These are phyloP conservation scores for Takakia lepidozioides DNA, from an alignment of 225 moss, liverwort and hornwort species.

Conservation along the genomic window DNA sequence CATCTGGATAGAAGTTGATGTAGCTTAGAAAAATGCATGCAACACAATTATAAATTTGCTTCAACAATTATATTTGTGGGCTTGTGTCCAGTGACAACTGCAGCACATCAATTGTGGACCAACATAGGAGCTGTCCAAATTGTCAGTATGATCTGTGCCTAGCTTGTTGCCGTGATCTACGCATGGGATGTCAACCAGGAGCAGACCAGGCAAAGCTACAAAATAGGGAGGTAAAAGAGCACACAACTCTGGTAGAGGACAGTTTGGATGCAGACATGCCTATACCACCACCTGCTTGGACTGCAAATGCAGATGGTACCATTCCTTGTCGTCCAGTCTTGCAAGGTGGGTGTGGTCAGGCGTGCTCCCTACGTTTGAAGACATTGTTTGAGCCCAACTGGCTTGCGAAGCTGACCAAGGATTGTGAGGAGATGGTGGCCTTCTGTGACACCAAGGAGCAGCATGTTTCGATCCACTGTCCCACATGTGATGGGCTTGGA, in stretches of 20 bases:
- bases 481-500: constrained; percentile 11
- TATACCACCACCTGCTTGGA: constrained; percentile 22
- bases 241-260: no score
- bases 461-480: constrained; percentile 14
- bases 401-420: constrained; percentile 18
- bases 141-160: constrained; percentile 64
- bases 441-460: constrained; percentile 7
- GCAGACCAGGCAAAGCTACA: constrained; percentile 30
- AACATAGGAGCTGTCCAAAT: constrained; percentile 45
- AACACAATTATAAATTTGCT: no score
- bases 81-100: constrained; percentile 48
- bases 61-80: no score
- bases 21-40: no score
- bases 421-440: constrained; percentile 25
- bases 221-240: no score
- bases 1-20: no score
- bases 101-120: constrained; percentile 72
- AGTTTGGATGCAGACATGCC: no score
- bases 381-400: constrained; percentile 32
- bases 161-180: constrained; percentile 56
- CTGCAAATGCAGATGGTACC: constrained; percentile 18
- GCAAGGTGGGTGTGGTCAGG: constrained; percentile 46
- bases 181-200: constrained; percentile 32
- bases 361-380: constrained; percentile 24
- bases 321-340: constrained; percentile 47